Conservation (phyloP, 345 rosid genomes). For the Streptanthus diversifolius region DNA sequence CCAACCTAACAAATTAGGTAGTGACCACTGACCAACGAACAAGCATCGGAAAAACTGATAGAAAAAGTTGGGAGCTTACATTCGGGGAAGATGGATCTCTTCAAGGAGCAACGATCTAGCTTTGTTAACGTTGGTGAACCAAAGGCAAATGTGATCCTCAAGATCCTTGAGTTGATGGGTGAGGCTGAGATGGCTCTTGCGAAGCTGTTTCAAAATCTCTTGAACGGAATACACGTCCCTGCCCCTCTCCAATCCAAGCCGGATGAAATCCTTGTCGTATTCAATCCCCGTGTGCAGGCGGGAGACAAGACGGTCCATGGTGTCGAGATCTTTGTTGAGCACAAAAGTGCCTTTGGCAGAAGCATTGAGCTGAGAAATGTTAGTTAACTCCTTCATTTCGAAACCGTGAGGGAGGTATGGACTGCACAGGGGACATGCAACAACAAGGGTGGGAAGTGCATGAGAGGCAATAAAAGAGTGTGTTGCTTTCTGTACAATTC, state of each 20-base stretch:
- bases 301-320: slow-evolving; percentile 56
- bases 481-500: background rate
- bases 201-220: slow-evolving; percentile 52
- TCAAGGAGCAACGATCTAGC: slow-evolving; percentile 50
- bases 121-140: slow-evolving; percentile 56
- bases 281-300: slow-evolving; percentile 48
- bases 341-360: slow-evolving; percentile 57
- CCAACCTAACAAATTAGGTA: background rate
- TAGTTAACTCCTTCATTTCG: slow-evolving; percentile 53
- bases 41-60: background rate
- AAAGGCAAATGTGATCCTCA: slow-evolving; percentile 59
- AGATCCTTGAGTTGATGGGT: slow-evolving; percentile 49
- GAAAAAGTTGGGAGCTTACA: slow-evolving; percentile 11
- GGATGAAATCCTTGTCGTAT: slow-evolving; percentile 47
- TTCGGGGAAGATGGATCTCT: slow-evolving; percentile 38
- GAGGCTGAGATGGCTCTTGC: slow-evolving; percentile 43
- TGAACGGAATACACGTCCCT: slow-evolving; percentile 43
- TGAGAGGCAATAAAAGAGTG: slow-evolving; percentile 51
- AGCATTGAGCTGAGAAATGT: slow-evolving; percentile 59
- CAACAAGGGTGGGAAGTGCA: slow-evolving; percentile 46
- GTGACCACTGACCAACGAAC: background rate
- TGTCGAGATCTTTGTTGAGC: slow-evolving; percentile 49
- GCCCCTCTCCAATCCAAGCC: slow-evolving; percentile 51
- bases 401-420: slow-evolving; percentile 42
- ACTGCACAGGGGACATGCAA: slow-evolving; percentile 48